Evolutionary conservation across 176 grass and related monocot species (phyloP).

Genomic region (Musa itinerans): DNA sequence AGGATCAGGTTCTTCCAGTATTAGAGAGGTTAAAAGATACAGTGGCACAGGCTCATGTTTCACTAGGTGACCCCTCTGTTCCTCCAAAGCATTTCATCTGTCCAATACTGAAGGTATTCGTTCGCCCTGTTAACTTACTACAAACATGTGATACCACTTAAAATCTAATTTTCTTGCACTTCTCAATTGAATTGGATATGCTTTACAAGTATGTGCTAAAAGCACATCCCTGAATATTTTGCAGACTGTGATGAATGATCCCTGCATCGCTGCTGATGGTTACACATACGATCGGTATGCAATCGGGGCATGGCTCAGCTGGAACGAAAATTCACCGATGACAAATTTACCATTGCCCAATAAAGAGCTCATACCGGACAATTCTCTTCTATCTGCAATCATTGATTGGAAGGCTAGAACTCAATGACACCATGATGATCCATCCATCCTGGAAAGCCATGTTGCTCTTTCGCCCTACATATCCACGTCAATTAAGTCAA

Average conservation of each 20-base stretch:
- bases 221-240: neutral
- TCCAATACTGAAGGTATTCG: constrained; percentile 11
- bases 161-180: neutral
- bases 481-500: no score
- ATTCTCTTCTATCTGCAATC: constrained; percentile 21
- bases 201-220: neutral
- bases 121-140: neutral
- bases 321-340: constrained; percentile 10
- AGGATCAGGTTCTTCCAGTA: constrained; percentile 7
- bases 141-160: neutral
- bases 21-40: constrained; percentile 17
- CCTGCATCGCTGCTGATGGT: constrained; percentile 25
- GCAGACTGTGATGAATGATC: constrained; percentile 26
- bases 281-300: constrained; percentile 17
- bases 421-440: neutral
- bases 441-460: no score
- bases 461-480: no score
- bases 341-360: constrained; percentile 12
- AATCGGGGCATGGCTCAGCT: constrained; percentile 12
- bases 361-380: constrained; percentile 12
- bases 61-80: neutral
- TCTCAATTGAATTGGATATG: neutral
- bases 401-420: constrained; percentile 2
- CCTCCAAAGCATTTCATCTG: constrained; percentile 17
- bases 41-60: neutral